Percentiles rank a stretch among this genome's conserved stretches.
Evolutionary conservation across 164 flowering plant genomes (phyloP).

Genomic region (Amborella trichopoda): DNA sequence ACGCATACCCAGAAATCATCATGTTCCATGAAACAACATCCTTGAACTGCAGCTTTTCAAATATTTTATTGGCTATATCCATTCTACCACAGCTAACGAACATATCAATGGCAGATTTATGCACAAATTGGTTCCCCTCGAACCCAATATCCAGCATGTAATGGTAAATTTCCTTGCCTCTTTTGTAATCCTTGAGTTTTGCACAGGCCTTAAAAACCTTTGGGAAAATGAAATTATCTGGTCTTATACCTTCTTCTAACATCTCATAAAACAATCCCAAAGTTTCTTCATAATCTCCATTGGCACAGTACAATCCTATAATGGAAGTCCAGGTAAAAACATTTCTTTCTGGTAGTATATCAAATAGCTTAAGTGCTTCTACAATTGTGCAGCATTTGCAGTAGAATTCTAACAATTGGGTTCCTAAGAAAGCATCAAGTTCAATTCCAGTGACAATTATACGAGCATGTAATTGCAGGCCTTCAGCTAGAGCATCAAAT

Average conservation of each 20-base stretch:
- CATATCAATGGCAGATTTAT: slow-evolving; percentile 24
- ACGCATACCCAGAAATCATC: slow-evolving; percentile 27
- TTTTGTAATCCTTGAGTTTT: slow-evolving; percentile 23
- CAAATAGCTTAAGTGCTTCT: slow-evolving; percentile 53
- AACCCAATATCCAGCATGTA: slow-evolving; percentile 29
- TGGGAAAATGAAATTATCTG: slow-evolving; percentile 43
- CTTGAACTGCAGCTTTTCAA: slow-evolving; percentile 15
- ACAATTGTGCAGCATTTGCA: slow-evolving; percentile 19
- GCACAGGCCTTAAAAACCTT: slow-evolving; percentile 70
- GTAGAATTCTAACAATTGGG: slow-evolving; percentile 54
- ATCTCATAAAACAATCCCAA: slow-evolving; percentile 40
- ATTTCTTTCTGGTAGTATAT: slow-evolving; percentile 39
- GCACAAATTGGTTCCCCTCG: slow-evolving; percentile 26
- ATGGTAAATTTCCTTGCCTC: slow-evolving; percentile 24
- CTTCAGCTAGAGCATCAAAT: too few relatives aligned
- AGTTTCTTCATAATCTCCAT: slow-evolving; percentile 44
- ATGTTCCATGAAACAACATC: slow-evolving; percentile 32
- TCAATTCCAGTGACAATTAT: slow-evolving; percentile 41
- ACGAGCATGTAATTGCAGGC: slow-evolving; percentile 41
- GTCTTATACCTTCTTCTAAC: slow-evolving; percentile 29
- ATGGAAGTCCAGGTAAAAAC: slow-evolving; percentile 47
- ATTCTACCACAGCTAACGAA: slow-evolving; percentile 25
- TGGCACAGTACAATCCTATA: slow-evolving; percentile 38
- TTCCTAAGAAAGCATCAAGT: slow-evolving; percentile 25
- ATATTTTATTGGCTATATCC: slow-evolving; percentile 18